Conservation (phyloP, 805 yeast species). For the Wickerhamiella galacta region DNA sequence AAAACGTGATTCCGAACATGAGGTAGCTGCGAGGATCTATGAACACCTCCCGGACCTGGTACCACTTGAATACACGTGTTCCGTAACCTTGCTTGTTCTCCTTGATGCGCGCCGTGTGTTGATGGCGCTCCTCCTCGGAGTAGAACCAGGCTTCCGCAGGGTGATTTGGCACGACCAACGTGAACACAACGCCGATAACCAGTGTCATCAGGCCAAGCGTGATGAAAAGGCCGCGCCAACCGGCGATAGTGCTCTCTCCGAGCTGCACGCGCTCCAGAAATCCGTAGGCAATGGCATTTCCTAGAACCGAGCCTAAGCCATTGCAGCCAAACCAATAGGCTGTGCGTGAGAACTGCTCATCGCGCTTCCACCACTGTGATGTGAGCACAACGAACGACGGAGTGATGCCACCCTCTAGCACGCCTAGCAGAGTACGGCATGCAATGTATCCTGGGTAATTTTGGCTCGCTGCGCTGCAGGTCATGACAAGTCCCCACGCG, state of each 20-base stretch:
- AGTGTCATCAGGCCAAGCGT: conserved; percentile 45
- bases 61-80: conserved; percentile 34
- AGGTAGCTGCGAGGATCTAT: conserved; percentile 36
- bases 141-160: conserved; percentile 28
- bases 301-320: conserved; percentile 17
- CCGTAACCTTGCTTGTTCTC: conserved; percentile 43
- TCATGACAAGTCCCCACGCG: conserved; percentile 45
- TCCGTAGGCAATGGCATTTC: conserved; percentile 15
- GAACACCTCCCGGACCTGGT: conserved; percentile 37
- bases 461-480: conserved; percentile 34
- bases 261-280: conserved; percentile 9
- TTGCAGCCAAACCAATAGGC: conserved; percentile 21
- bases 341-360: conserved; percentile 35
- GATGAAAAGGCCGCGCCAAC: conserved; percentile 48
- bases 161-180: conserved; percentile 37
- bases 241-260: too few relatives aligned
- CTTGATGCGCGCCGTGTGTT: conserved; percentile 37
- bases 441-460: conserved; percentile 31
- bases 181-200: conserved; percentile 31
- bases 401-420: conserved; percentile 28
- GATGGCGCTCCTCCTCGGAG: conserved; percentile 28
- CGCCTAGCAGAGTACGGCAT: conserved; percentile 35
- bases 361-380: conserved; percentile 40
- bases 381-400: conserved; percentile 42
- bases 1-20: conserved; percentile 17